Evolutionary conservation across 306 rosid species (phyloP), one percentile per base, ranked within the genome.

Genomic region (Prosopis cineraria): DNA sequence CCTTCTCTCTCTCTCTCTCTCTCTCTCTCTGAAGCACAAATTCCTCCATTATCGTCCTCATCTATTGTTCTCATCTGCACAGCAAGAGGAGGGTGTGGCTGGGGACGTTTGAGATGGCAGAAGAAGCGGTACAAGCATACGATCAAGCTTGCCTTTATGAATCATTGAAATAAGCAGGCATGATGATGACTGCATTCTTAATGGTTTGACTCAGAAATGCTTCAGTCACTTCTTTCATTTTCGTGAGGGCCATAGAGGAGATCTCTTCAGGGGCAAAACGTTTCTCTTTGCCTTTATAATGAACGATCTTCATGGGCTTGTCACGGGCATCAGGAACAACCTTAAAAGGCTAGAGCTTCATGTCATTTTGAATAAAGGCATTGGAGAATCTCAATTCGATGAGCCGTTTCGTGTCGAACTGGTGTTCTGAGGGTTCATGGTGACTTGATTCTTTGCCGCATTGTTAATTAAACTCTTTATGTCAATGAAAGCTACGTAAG

Each of bases 81-180:
- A n/a, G n/a, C n/a, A n/a, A n/a, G n/a, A n/a, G n/a, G n/a, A n/a
- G n/a, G n/a, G n/a, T n/a, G n/a, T n/a, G n/a, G n/a, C n/a, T n/a
- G n/a, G n/a, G n/a, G n/a, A n/a, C n/a, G n/a, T n/a, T n/a, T n/a
- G n/a, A n/a, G n/a, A n/a, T n/a, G n/a, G n/a, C n/a, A n/a, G n/a
- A n/a, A n/a, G n/a, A n/a, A n/a, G n/a, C n/a, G n/a, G n/a, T n/a
- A n/a, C n/a, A n/a, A n/a, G n/a, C n/a, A n/a, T n/a, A n/a, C n/a
- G n/a, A n/a, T n/a, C n/a, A n/a, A n/a, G 84, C 84, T 1, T 80
- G 87, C 59, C 84, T 84, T 65, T 84, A 84, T 0, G 87, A 68
- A 76, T 84, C 81, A 77, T 70, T 84, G 82, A 84, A 84, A 40
- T 80, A 40, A 59, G 87, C 87, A 47, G 87, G 87, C 71, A 84